These are phyloP conservation scores for Nitzschia inconspicua DNA, from an alignment of 108 stramenopile genomes.

Conservation along the genomic window DNA sequence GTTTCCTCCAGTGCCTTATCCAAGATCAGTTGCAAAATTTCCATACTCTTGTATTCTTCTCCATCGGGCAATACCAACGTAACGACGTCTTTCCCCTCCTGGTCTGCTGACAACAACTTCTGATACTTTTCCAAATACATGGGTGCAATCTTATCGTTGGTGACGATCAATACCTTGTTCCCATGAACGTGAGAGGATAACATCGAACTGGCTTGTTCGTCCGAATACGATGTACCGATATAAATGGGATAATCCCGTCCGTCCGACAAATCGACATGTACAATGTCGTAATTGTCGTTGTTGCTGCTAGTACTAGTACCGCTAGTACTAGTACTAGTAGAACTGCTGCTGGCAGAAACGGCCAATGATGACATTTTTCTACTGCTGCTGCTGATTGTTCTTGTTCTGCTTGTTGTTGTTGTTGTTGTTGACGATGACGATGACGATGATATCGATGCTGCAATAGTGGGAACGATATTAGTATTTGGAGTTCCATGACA, in stretches of 20 bases:
- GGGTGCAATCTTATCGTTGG: slow-evolving; percentile 79
- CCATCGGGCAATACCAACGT: slow-evolving; percentile 85
- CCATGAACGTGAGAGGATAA: slow-evolving; percentile 57
- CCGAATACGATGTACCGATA: slow-evolving; percentile 71
- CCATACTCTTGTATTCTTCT: slow-evolving; percentile 76
- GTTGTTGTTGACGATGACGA: no score
- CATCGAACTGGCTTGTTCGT: slow-evolving; percentile 45
- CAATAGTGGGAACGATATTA: no score
- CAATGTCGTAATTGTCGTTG: slow-evolving; percentile 54
- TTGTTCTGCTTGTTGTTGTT: no score
- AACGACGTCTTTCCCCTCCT: slow-evolving; percentile 52
- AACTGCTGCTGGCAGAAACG: no score
- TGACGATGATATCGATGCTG: no score
- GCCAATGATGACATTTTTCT: no score
- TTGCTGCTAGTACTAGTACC: no score
- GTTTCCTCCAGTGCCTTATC: slow-evolving; percentile 71
- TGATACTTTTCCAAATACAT: slow-evolving; percentile 73
- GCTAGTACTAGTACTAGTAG: no score
- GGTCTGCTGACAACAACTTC: slow-evolving; percentile 28
- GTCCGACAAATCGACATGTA: slow-evolving; percentile 73
- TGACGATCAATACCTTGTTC: slow-evolving; percentile 63
- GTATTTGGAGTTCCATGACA: no score
- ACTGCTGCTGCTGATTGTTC: no score
- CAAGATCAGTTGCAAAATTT: slow-evolving; percentile 58
- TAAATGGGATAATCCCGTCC: slow-evolving; percentile 88